Conservation (phyloP, 805 yeast genomes). For the Blastobotrys muscicola region DNA sequence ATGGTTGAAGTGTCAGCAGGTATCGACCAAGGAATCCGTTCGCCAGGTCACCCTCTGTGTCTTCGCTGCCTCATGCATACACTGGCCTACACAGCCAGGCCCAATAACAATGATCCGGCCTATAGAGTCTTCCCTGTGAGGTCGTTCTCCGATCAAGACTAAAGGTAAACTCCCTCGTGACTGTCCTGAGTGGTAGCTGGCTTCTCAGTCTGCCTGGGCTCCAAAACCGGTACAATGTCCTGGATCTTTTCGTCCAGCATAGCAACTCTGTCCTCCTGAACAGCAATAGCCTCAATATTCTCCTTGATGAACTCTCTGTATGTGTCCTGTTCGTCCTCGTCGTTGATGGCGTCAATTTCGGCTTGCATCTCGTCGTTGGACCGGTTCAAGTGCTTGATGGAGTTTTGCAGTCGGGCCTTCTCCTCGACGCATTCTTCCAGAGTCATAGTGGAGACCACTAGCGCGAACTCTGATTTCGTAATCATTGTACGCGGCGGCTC, state of each 20-base stretch:
- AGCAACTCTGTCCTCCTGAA: conserved; percentile 1
- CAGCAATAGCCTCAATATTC: conserved; percentile 1
- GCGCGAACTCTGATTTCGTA: no score
- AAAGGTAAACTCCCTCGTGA: not conserved
- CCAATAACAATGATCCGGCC: no score
- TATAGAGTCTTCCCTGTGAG: no score
- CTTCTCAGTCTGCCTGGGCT: not conserved
- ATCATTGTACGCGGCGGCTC: no score
- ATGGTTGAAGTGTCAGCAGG: no score
- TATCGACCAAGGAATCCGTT: no score
- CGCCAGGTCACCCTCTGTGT: no score
- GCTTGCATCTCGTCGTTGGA: conserved; percentile 22
- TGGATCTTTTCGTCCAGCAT: not conserved
- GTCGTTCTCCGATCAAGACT: no score
- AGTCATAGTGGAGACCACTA: no score
- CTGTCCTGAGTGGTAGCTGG: not conserved
- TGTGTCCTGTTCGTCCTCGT: conserved; percentile 5
- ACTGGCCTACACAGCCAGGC: no score
- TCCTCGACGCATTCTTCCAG: conserved; percentile 10
- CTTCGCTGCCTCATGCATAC: no score
- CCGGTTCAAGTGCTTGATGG: conserved; percentile 21
- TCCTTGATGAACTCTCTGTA: conserved; percentile 4
- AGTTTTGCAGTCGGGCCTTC: conserved; percentile 19
- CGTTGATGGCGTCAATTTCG: conserved; percentile 12
- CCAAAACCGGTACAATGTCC: not conserved